phyloP scores from a whole-genome alignment of 176 grass and related monocot genomes.

The Rhynchospora breviuscula region DNA sequence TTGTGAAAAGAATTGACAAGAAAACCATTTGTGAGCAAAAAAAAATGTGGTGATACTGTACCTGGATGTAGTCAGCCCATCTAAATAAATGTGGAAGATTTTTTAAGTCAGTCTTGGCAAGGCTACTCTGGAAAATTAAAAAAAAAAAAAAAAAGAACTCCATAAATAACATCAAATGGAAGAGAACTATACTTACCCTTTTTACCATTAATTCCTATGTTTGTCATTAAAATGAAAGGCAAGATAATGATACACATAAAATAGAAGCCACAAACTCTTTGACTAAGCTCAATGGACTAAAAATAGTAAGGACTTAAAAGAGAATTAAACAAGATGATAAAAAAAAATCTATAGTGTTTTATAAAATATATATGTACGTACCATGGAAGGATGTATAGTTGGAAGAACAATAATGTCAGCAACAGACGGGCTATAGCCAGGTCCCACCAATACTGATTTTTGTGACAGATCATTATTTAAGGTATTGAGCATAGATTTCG shows the following conservation, averaged over 20 bases:
- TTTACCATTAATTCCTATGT: neutral
- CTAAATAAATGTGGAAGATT: conserved; percentile 61
- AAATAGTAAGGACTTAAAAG: neutral
- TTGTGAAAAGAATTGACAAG: conserved; percentile 13
- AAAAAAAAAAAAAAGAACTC: conserved; percentile 9
- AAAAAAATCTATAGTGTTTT: conserved; percentile 1
- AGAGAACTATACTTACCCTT: neutral
- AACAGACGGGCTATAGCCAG: conserved; percentile 52
- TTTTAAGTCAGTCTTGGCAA: conserved; percentile 37
- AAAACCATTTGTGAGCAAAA: neutral
- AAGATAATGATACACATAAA: neutral
- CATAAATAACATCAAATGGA: neutral
- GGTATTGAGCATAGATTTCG: conserved; percentile 27
- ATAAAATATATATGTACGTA: conserved; percentile 25
- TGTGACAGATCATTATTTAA: conserved; percentile 77
- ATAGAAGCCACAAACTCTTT: neutral
- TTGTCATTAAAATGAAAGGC: conserved; percentile 13
- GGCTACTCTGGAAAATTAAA: conserved; percentile 35
- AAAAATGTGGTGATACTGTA: conserved; percentile 18
- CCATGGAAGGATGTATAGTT: conserved; percentile 50
- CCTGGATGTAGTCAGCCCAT: conserved; percentile 98
- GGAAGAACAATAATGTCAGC: conserved; percentile 80
- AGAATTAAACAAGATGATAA: neutral
- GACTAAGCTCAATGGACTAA: neutral
- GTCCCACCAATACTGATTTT: conserved; percentile 56